A percentile compares a stretch with the other conserved stretches of the same genome.
Evolutionary conservation across 2,329 filamentous ascomycete species (phyloP).

Genomic region (Pseudogymnoascus sp.): DNA sequence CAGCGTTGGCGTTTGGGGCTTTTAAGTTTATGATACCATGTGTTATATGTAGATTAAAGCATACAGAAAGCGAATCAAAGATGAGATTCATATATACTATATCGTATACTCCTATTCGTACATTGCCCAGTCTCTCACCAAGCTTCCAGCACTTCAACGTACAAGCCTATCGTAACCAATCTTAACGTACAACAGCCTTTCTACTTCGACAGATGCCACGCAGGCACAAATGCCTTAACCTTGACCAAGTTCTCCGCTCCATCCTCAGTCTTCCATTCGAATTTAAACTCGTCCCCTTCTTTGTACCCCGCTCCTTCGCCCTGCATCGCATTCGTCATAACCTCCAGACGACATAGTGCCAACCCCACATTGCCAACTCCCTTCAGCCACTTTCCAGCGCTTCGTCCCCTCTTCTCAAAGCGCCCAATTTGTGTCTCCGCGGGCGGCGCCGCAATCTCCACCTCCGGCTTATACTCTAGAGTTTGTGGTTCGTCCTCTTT

Average conservation of each 20-base stretch:
- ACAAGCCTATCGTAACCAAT: neutral
- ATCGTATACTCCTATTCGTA: neutral
- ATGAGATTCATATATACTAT: neutral
- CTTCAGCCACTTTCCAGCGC: constrained; percentile 72
- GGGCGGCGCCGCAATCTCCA: constrained; percentile 36
- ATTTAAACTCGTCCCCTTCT: constrained; percentile 40
- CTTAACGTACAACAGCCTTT: neutral
- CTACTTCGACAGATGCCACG: constrained; percentile 48
- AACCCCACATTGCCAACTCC: constrained; percentile 82
- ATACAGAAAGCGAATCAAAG: neutral
- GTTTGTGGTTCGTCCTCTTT: constrained; percentile 33
- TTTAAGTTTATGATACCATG: constrained; percentile 3
- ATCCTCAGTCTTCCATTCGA: constrained; percentile 39
- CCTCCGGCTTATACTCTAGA: constrained; percentile 42
- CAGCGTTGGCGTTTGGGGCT: neutral
- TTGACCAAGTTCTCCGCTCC: constrained; percentile 39
- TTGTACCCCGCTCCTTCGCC: constrained; percentile 50
- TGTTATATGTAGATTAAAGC: neutral
- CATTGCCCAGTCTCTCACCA: neutral
- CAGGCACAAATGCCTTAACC: constrained; percentile 75
- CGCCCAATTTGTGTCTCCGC: constrained; percentile 44
- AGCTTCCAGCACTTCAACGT: neutral
- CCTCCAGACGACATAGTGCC: constrained; percentile 78
- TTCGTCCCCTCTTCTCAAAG: constrained; percentile 54
- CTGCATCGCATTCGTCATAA: constrained; percentile 74